Base-by-base conservation (phyloP, 2,329 filamentous ascomycete species). In the Blastomyces parvus region DNA sequence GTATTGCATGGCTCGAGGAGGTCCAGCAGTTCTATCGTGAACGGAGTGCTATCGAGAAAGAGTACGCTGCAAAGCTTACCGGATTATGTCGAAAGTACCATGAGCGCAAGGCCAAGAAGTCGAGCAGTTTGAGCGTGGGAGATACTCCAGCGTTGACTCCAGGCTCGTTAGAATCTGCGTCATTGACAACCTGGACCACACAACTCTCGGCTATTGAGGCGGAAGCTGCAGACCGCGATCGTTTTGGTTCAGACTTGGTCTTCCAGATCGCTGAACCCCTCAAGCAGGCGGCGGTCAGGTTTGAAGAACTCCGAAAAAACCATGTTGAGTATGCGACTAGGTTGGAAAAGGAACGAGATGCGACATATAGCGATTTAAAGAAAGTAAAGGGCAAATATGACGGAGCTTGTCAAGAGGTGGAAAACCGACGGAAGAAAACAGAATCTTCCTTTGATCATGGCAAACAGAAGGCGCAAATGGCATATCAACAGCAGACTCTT, bases 1-100 rank as follows among this genome's bases (percentile, higher is more conserved):
- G 93, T 67, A 96, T 99, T 74, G 82, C 85, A 68, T 99, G 93
- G 93, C 86, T 99, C 64, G 93, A 97, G 71, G 94, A 99, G 71
- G 90, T 99, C 67, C 91, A 99, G 76, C 87, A 90, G 73, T 99
- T 97, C 81, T 99, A 97, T 81, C 90, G 94, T 67, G 94, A 99
- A 77, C 86, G 95, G 64, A 90, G 91, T 73, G 86, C 81, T 44
- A 96, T 99, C 74, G 94, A 99, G 79, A 97, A 96, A 79, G 95
- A 99, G 75, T 97, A 99, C 76, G 89, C 90, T 70, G 84, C 88
- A 67, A 97, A 93, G 77, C 86, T 99, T 67, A 89, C 85, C 69
- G 86, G 86, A 2, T 81, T 99, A 60, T 94, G 93, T 62, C 96
- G 94, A 81, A 97, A 94, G 76, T 97, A 97, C 80, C 94, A 91